A percentile compares a stretch with the other conserved stretches of the same genome.
phyloP scores from a whole-genome alignment of 306 rosid genomes.

The Vigna radiata region DNA sequence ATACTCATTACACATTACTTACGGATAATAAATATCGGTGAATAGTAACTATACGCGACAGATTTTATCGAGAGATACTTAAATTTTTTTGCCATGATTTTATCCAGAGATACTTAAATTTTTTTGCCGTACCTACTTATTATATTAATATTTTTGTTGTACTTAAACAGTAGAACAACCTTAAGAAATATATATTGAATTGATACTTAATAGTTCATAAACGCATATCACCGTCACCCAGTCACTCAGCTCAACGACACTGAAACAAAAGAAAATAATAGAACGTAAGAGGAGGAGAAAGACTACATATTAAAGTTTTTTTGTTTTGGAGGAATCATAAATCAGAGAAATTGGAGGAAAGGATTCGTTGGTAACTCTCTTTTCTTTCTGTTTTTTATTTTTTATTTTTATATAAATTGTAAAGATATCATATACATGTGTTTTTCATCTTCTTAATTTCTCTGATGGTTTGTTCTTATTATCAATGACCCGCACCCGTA shows the following conservation, averaged over 20 bases:
- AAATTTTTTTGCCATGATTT: too few species aligned
- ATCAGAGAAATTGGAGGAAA: background rate
- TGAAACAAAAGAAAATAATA: background rate
- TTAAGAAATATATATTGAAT: too few species aligned
- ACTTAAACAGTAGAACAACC: too few species aligned
- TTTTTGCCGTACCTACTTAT: too few species aligned
- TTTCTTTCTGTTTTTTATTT: background rate
- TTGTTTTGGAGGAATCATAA: conserved; percentile 30
- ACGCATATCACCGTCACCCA: background rate
- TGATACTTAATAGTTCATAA: background rate
- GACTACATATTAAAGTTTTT: background rate
- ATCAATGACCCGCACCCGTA: background rate
- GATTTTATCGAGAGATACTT: too few species aligned
- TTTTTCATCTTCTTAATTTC: background rate
- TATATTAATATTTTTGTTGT: too few species aligned
- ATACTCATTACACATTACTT: too few species aligned
- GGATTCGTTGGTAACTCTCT: background rate
- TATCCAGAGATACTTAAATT: too few species aligned
- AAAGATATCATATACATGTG: background rate
- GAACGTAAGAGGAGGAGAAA: background rate
- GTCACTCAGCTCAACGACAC: background rate
- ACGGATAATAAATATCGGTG: too few species aligned
- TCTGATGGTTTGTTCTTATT: background rate
- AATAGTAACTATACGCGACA: too few species aligned
- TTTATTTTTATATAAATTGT: background rate